Conservation (phyloP, 2,329 filamentous ascomycete species). For the Penicillium sp. region DNA sequence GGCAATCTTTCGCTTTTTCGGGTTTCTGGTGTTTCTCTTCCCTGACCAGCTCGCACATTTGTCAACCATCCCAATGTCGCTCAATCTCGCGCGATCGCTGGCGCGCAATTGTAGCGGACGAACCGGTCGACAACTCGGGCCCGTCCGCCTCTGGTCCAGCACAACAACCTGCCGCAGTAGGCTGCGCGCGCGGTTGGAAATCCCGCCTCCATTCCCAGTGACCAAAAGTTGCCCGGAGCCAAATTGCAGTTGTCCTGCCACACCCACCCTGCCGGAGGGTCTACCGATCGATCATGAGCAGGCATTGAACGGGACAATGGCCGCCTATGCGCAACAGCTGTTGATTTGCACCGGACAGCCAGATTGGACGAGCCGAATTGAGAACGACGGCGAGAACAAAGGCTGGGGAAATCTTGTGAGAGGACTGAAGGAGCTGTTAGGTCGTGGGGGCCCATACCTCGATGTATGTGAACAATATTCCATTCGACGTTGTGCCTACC, state of each 20-base stretch:
- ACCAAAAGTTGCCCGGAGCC: slow-evolving; percentile 68
- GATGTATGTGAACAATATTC: slow-evolving; percentile 50
- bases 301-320: slow-evolving; percentile 73
- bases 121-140: slow-evolving; percentile 5
- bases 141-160: slow-evolving; percentile 24
- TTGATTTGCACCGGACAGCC: slow-evolving; percentile 76
- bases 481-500: not conserved
- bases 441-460: slow-evolving; percentile 64
- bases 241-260: slow-evolving; percentile 73
- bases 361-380: slow-evolving; percentile 83
- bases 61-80: not conserved
- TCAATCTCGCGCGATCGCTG: slow-evolving; percentile 14
- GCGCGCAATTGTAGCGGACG: slow-evolving; percentile 15
- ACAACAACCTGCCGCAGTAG: slow-evolving; percentile 19
- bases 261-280: slow-evolving; percentile 67
- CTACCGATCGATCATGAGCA: slow-evolving; percentile 74
- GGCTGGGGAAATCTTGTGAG: slow-evolving; percentile 55
- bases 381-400: slow-evolving; percentile 67
- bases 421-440: slow-evolving; percentile 68
- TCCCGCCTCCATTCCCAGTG: slow-evolving; percentile 49
- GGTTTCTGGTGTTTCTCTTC: not conserved
- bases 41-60: too few species aligned
- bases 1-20: not conserved
- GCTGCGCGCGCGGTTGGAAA: slow-evolving; percentile 33
- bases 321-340: slow-evolving; percentile 77